phyloP scores from a whole-genome alignment of 73 alveolate species.

The Paraurostyla sp. region DNA sequence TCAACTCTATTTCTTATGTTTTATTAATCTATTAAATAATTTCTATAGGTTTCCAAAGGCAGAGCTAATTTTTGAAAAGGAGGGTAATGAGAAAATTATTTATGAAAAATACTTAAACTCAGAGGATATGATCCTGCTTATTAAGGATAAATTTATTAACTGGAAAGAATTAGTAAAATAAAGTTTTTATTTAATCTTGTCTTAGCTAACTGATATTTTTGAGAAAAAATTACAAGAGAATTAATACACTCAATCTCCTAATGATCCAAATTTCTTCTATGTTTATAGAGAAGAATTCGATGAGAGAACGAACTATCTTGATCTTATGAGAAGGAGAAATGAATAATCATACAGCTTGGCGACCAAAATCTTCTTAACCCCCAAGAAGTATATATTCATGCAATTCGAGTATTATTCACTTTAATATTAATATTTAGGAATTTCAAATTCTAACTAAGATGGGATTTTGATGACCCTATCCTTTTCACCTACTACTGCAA shows the following conservation, averaged over 20 bases:
- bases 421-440: not conserved
- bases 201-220: slow-evolving; percentile 14
- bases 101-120: not conserved
- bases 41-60: slow-evolving; percentile 39
- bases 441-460: slow-evolving; percentile 36
- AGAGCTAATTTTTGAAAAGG: not conserved
- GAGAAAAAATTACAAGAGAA: slow-evolving; percentile 4
- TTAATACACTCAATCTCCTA: not conserved
- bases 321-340: not conserved
- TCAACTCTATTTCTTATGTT: no score
- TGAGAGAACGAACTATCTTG: not conserved
- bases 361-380: slow-evolving; percentile 12
- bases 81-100: not conserved
- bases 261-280: not conserved
- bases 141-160: slow-evolving; percentile 37
- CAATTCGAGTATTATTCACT: slow-evolving; percentile 1
- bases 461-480: slow-evolving; percentile 50
- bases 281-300: not conserved
- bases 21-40: not conserved
- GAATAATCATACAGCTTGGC: not conserved
- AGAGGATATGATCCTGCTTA: slow-evolving; percentile 15
- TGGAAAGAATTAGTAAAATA: slow-evolving; percentile 32
- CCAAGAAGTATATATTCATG: not conserved
- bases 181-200: not conserved
- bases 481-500: not conserved